Percentiles rank a stretch among this genome's conserved stretches.
phyloP scores from a whole-genome alignment of 768 basidiomycete species.

The Suillus decipiens region DNA sequence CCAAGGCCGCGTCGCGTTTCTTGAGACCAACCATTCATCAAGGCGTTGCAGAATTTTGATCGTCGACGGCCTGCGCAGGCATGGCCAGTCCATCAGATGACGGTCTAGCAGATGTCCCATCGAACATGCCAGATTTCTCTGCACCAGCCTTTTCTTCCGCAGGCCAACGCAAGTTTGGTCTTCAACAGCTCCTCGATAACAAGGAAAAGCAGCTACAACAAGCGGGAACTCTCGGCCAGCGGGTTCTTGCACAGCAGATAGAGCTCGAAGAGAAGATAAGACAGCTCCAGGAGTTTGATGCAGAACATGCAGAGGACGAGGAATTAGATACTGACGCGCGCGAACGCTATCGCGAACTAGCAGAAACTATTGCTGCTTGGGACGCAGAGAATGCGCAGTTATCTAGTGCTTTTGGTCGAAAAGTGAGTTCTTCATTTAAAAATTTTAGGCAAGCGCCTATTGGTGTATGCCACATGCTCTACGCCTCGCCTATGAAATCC shows the following conservation, averaged over 20 bases:
- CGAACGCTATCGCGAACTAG: conserved; percentile 74
- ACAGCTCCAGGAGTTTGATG: conserved; percentile 73
- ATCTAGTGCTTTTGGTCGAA: conserved; percentile 63
- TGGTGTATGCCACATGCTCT: conserved; percentile 2
- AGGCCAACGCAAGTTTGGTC: conserved; percentile 61
- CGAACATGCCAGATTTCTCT: conserved; percentile 45
- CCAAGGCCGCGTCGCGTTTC: conserved; percentile 6
- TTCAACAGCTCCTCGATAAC: conserved; percentile 74
- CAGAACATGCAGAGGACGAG: conserved; percentile 62
- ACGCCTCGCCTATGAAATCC: not conserved
- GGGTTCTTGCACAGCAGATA: conserved; percentile 90
- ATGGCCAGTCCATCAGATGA: conserved; percentile 45
- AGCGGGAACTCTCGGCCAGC: conserved; percentile 90
- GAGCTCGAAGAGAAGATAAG: conserved; percentile 88
- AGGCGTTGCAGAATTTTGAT: conserved; percentile 15
- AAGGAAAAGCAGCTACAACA: conserved; percentile 94
- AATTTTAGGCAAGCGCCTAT: conserved; percentile 1
- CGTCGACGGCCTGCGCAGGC: conserved; percentile 25
- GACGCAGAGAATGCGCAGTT: conserved; percentile 78
- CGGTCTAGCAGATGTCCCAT: conserved; percentile 34
- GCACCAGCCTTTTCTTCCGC: conserved; percentile 46
- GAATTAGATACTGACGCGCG: conserved; percentile 68
- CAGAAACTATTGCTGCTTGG: conserved; percentile 75
- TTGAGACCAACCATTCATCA: conserved; percentile 7
- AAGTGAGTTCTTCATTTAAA: conserved; percentile 45